A percentile compares a stretch with the other conserved stretches of the same genome.
Evolutionary conservation across 495 filamentous ascomycete species (phyloP).

Genomic region (Trichoderma gamsii): DNA sequence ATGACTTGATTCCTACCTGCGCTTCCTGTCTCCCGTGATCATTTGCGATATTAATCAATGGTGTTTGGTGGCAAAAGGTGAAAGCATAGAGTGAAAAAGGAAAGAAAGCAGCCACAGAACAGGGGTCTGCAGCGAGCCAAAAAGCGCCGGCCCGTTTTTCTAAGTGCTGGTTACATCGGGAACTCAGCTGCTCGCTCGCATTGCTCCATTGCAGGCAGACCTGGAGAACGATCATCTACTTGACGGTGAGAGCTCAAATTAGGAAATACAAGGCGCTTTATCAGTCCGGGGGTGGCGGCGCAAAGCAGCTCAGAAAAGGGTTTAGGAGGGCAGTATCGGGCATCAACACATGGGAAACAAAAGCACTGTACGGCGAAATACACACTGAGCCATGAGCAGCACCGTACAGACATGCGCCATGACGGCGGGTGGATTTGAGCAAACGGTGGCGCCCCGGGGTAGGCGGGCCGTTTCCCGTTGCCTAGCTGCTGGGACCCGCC

Average conservation of each 20-base stretch:
- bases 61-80: not conserved
- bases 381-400: too few relatives aligned
- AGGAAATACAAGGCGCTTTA: too few relatives aligned
- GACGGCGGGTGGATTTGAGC: not conserved
- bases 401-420: not conserved
- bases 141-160: not conserved
- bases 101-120: not conserved
- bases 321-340: not conserved
- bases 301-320: too few relatives aligned
- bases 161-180: not conserved
- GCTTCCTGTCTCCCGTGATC: not conserved
- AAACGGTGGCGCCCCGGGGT: not conserved
- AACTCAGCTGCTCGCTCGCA: not conserved
- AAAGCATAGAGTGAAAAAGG: not conserved
- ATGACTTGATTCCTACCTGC: not conserved
- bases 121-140: not conserved
- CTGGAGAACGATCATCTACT: not conserved
- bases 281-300: too few relatives aligned
- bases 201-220: not conserved
- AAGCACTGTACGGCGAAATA: not conserved
- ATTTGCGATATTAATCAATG: not conserved
- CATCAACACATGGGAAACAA: not conserved
- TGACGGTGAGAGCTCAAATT: not conserved
- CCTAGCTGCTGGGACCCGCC: not conserved
- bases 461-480: not conserved